Base-by-base conservation (phyloP, 2,329 filamentous ascomycete genomes). In the Phyllosticta citrichinensis region DNA sequence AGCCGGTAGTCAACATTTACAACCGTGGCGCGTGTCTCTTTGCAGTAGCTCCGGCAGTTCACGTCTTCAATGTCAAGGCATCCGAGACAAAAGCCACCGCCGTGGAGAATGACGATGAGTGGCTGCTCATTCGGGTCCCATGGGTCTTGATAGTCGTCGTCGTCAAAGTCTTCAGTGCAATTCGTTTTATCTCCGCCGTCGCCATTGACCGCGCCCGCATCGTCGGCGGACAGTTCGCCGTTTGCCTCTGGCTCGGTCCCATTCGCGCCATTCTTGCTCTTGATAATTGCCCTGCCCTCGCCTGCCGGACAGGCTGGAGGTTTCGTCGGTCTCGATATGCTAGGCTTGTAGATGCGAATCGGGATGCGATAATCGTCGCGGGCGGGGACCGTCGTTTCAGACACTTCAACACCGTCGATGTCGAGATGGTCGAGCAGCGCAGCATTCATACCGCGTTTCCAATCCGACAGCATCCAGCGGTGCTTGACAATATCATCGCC, bases 1-100 rank as follows among this genome's bases (percentile, higher is more conserved):
- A 80, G 77, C 14, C 83, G 78, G 67, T 87, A 87, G 61, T 81
- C 81, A 60, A 87, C 83, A 62, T 79, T 81, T 61, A 85, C 40
- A 3, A 61, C 58, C 11, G 56, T 54, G 9, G 52, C 54, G 5
- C 27, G n/a, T 19, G 56, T 22, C 22, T 56, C 54, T 25, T 52
- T 52, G 5, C 53, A 47, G 19, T 56, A 56, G 10, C 52, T 56
- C 1, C 40, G 53, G 12, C 54, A 52, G 19, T 25, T 22, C 12
- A 61, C 27, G 22, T 61, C 55, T 27, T 69, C 66, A 25, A 64
- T 62, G 35, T 68, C 66, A 0, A 66, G 64, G 11, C 57, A 58
- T 22, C 68, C 68, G 20, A 69, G 60, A 55, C 66, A 68, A 63
- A 67, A 68, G 2, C 68, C 68, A 11, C 68, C 68, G 27, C 66